These are phyloP conservation scores for Magnaporthiopsis rhizophila DNA, from an alignment of 2,329 filamentous ascomycete genomes.

Conservation along the genomic window DNA sequence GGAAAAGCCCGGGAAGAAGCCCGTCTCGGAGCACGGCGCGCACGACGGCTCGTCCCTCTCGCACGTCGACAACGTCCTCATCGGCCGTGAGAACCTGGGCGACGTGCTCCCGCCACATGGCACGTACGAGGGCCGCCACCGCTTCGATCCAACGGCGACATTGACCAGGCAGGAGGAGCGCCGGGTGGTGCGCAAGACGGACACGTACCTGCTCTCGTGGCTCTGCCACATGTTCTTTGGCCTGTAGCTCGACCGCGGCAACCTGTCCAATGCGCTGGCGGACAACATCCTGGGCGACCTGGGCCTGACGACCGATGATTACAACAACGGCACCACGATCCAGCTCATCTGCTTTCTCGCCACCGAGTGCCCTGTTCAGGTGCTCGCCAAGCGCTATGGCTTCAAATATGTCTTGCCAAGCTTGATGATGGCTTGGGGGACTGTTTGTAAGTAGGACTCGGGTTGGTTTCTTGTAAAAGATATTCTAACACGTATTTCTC, in stretches of 20 bases:
- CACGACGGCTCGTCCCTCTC: conserved; percentile 18
- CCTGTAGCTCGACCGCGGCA: conserved; percentile 55
- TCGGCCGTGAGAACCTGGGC: conserved; percentile 31
- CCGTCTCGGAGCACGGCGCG: conserved; percentile 9
- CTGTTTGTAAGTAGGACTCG: conserved; percentile 32
- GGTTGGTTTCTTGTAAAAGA: not conserved
- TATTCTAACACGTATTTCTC: not conserved
- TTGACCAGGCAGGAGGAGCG: conserved; percentile 53
- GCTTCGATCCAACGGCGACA: conserved; percentile 29
- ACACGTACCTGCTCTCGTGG: conserved; percentile 31
- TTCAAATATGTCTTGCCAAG: conserved; percentile 47
- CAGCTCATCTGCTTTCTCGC: conserved; percentile 45
- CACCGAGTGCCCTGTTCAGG: conserved; percentile 51
- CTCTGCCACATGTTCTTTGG: conserved; percentile 48
- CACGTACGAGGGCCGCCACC: conserved; percentile 32
- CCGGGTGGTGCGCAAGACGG: conserved; percentile 44
- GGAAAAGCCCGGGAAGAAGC: not conserved
- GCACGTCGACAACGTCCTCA: conserved; percentile 19
- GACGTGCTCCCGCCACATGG: conserved; percentile 22
- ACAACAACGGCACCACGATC: conserved; percentile 51
- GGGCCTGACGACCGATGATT: conserved; percentile 39
- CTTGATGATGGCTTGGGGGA: conserved; percentile 42
- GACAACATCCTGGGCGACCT: conserved; percentile 53
- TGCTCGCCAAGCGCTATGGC: conserved; percentile 49
- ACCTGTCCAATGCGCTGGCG: conserved; percentile 52